phyloP scores from a whole-genome alignment of 331 rosid genomes.

The Pyrus hybrid region DNA sequence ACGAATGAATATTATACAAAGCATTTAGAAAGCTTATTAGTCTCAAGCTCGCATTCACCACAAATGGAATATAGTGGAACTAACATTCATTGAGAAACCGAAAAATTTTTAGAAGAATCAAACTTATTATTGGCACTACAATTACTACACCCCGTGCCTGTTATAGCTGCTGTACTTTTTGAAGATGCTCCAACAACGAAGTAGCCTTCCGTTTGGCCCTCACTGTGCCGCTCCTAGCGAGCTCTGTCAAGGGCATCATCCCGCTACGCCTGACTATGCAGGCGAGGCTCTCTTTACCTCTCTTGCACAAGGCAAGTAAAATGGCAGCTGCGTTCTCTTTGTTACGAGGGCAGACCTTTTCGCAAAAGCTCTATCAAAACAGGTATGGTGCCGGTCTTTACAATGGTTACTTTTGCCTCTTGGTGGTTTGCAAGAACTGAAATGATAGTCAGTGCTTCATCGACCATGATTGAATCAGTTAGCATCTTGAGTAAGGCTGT shows the following conservation, averaged over 20 bases:
- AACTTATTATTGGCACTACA: slow-evolving; percentile 19
- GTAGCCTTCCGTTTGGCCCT: slow-evolving; percentile 90
- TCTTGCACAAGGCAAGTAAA: slow-evolving; percentile 77
- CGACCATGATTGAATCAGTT: slow-evolving; percentile 79
- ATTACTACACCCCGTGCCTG: slow-evolving; percentile 19
- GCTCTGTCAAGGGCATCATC: slow-evolving; percentile 72
- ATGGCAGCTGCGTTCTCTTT: slow-evolving; percentile 87
- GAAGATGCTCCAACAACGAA: slow-evolving; percentile 82
- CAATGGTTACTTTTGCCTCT: slow-evolving; percentile 75
- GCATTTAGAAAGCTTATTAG: slow-evolving; percentile 39
- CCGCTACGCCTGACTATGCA: slow-evolving; percentile 84
- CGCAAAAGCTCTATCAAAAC: slow-evolving; percentile 81
- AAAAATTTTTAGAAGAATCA: slow-evolving; percentile 28
- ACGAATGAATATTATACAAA: slow-evolving; percentile 28
- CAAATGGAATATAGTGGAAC: slow-evolving; percentile 16
- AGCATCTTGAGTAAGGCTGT: slow-evolving; percentile 75
- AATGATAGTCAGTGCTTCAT: slow-evolving; percentile 86
- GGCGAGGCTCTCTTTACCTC: slow-evolving; percentile 69
- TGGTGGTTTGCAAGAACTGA: slow-evolving; percentile 92
- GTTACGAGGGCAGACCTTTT: slow-evolving; percentile 75
- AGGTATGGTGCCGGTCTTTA: slow-evolving; percentile 81
- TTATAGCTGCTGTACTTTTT: slow-evolving; percentile 50
- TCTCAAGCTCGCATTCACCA: slow-evolving; percentile 41
- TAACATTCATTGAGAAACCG: slow-evolving; percentile 31
- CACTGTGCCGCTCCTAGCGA: slow-evolving; percentile 71